Percentiles rank a stretch among this genome's conserved stretches.
Evolutionary conservation across 352 stramenopile genomes (phyloP).

Genomic region (Achlya hypogyna): DNA sequence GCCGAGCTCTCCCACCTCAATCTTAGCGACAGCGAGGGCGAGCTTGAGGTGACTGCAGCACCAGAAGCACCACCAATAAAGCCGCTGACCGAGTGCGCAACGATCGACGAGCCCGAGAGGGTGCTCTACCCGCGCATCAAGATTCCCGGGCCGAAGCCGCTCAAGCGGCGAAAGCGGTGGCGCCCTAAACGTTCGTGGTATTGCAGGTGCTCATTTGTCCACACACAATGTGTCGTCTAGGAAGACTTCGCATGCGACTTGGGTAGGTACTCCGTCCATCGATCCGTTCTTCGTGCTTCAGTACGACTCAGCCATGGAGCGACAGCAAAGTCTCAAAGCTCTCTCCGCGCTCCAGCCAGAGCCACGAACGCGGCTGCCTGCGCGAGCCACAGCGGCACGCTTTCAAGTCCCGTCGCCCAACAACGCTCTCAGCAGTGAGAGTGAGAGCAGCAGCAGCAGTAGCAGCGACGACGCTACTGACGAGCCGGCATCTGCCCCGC

Average conservation of each 20-base stretch:
- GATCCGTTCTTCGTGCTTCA: not conserved
- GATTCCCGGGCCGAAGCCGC: not conserved
- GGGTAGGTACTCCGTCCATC: not conserved
- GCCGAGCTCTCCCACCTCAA: not conserved
- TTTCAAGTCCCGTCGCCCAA: not conserved
- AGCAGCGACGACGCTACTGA: not conserved
- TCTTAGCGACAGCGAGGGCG: not conserved
- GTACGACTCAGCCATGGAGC: not conserved
- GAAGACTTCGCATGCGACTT: conserved; percentile 15
- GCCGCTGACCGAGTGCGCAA: not conserved
- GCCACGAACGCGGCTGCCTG: not conserved
- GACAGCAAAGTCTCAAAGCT: not conserved
- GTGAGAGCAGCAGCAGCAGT: not conserved
- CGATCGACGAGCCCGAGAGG: not conserved
- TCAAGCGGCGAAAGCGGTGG: not conserved
- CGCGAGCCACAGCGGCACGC: not conserved
- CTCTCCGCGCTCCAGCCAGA: not conserved
- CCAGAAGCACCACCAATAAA: not conserved
- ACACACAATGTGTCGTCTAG: not conserved
- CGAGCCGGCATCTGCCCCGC: not conserved
- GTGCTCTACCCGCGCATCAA: not conserved
- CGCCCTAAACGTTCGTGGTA: conserved; percentile 11
- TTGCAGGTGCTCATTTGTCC: not conserved
- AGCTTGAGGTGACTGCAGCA: no score
- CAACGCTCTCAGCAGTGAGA: not conserved